Evolutionary conservation across 1,284 basidiomycete genomes (phyloP).

Genomic region (Jaminaea rosea): DNA sequence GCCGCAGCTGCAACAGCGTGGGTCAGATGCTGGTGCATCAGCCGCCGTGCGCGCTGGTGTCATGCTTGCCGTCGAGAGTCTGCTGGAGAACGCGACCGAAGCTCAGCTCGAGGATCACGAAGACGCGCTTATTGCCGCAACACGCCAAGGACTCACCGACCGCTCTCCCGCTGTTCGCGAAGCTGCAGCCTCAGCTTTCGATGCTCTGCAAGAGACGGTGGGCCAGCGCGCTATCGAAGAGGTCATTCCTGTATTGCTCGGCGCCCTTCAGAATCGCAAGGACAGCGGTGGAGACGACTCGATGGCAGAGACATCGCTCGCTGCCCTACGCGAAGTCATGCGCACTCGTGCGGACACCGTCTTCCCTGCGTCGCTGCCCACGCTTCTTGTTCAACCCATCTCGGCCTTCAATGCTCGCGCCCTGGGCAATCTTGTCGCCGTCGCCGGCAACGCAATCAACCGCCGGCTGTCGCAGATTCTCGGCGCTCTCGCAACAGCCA

Average conservation of each 20-base stretch:
- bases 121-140: conserved; percentile 66
- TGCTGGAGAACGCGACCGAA: conserved; percentile 81
- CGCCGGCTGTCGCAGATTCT: conserved; percentile 30
- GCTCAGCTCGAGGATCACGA: conserved; percentile 80
- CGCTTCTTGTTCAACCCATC: conserved; percentile 80
- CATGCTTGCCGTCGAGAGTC: conserved; percentile 69
- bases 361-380: conserved; percentile 95
- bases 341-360: conserved; percentile 56
- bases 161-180: conserved; percentile 75
- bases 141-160: conserved; percentile 79
- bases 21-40: conserved; percentile 56
- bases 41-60: conserved; percentile 74
- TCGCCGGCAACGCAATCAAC: conserved; percentile 81
- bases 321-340: conserved; percentile 74
- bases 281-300: conserved; percentile 48
- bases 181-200: conserved; percentile 89
- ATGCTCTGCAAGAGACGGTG: conserved; percentile 78
- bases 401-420: conserved; percentile 92
- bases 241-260: conserved; percentile 87
- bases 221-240: conserved; percentile 88
- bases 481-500: conserved; percentile 34
- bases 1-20: conserved; percentile 62
- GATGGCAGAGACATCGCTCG: conserved; percentile 83
- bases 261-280: conserved; percentile 57
- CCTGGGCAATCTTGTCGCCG: conserved; percentile 77